Evolutionary conservation across 495 filamentous ascomycete species (phyloP), one percentile per base, ranked within the genome.

Genomic region (Sabuloglossum arenarium): DNA sequence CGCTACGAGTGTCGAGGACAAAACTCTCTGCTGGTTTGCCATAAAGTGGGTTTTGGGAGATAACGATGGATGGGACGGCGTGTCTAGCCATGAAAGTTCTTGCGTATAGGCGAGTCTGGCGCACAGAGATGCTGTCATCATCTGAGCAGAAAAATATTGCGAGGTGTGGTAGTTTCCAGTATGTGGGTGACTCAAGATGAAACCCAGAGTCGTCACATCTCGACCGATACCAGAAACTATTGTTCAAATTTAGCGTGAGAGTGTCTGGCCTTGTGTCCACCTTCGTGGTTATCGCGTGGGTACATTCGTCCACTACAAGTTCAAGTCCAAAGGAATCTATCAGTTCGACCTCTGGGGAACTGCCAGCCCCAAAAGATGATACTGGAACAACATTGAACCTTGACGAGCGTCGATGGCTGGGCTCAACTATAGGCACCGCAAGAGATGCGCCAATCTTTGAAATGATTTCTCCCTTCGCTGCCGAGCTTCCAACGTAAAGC

Each of bases 321-420:
- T 87, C 83, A 28, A 79, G 76, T 1, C 70, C 73, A 25, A 73
- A 77, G 24, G 74, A 77, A 58, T 86, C 79, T 61, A 87, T 84
- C 8, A 86, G 78, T 55, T 86, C 79, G 24, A 88, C 77, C 61
- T 88, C 84, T 1, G 82, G 81, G 59, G 72, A 74, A 54, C 75
- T 75, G 19, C 75, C 71, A 23, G 78, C 71, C 12, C 82, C 82
- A 65, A 85, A 87, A 0, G 79, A 81, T 0, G 83, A 81, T 59
- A 81, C 71, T 29, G 84, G 83, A 45, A 88, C 78, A 59, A 88
- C 79, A 67, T 83, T 86, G 66, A 81, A 88, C 55, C 76, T 73
- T 30, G 79, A 80, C 19, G 77, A 74, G 56, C 74, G 71, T 61
- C 25, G 70, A 64, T 45, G 75, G 73, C 61, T 69, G 72, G 51